phyloP scores from a whole-genome alignment of 2,329 filamentous ascomycete species.

The Paraphoma sp. region DNA sequence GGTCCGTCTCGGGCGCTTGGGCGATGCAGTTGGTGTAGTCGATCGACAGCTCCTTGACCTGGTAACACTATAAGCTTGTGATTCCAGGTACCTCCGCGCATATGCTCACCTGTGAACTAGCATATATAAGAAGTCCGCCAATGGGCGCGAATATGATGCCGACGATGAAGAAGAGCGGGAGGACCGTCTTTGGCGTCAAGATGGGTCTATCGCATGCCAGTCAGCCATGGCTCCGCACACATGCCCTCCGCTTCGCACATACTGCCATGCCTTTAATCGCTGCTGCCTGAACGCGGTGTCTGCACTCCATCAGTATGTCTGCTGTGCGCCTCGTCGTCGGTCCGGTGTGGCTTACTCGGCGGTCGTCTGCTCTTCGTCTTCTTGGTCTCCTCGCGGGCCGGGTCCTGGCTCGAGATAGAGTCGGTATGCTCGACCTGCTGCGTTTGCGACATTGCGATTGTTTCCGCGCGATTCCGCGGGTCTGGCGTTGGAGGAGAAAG shows the following conservation, averaged over 20 bases:
- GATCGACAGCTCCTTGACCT: constrained; percentile 90
- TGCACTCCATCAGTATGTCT: constrained; percentile 49
- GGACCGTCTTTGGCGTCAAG: constrained; percentile 89
- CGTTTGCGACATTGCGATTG: constrained; percentile 53
- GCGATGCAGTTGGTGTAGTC: constrained; percentile 83
- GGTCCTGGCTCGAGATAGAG: constrained; percentile 52
- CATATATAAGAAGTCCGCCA: constrained; percentile 84
- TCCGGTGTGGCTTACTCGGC: constrained; percentile 68
- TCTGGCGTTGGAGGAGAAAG: constrained; percentile 19
- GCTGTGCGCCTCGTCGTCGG: constrained; percentile 9
- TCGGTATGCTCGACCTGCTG: constrained; percentile 52
- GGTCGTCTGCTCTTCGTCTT: constrained; percentile 90
- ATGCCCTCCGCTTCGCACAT: constrained; percentile 51
- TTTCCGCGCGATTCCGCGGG: constrained; percentile 41
- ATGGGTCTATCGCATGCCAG: constrained; percentile 71
- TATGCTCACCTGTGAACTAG: constrained; percentile 74
- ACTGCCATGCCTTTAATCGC: constrained; percentile 98
- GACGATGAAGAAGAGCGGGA: constrained; percentile 89
- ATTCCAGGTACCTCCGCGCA: constrained; percentile 13
- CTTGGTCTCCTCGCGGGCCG: constrained; percentile 51
- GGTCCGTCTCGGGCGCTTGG: constrained; percentile 57
- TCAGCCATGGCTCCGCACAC: constrained; percentile 42
- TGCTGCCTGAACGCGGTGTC: constrained; percentile 98
- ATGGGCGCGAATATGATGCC: constrained; percentile 94
- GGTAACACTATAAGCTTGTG: constrained; percentile 18